phyloP scores from a whole-genome alignment of 225 moss, liverwort and hornwort species.

The Sphagnum tenellum region DNA sequence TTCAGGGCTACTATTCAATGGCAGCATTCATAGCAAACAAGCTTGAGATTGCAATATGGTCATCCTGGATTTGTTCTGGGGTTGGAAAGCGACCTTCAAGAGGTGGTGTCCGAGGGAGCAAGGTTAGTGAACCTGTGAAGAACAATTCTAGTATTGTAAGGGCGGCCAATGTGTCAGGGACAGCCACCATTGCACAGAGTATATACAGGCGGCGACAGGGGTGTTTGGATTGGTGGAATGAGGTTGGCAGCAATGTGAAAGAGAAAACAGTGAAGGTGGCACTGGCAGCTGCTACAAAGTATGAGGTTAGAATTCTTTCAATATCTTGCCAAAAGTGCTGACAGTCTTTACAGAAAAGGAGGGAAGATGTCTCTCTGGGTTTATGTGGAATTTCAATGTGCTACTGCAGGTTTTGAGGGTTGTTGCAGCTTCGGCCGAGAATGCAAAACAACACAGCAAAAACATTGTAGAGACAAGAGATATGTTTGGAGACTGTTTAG shows the following conservation, averaged over 20 bases:
- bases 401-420: conserved; percentile 39
- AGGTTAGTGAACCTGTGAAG: conserved; percentile 37
- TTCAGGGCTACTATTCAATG: conserved; percentile 75
- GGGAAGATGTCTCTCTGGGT: conserved; percentile 1
- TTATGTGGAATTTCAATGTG: background rate
- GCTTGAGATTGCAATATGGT: conserved; percentile 77
- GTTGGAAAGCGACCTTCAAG: conserved; percentile 51
- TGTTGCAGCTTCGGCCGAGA: conserved; percentile 29
- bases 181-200: conserved; percentile 54
- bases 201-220: conserved; percentile 55
- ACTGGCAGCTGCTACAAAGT: conserved; percentile 41
- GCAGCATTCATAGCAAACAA: conserved; percentile 76
- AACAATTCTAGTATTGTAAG: conserved; percentile 20
- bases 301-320: conserved; percentile 37
- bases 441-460: conserved; percentile 15
- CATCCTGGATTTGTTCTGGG: conserved; percentile 53
- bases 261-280: conserved; percentile 26
- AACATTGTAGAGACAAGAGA: conserved; percentile 13
- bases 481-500: conserved; percentile 4
- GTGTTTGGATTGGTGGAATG: conserved; percentile 67
- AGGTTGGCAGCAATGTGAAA: conserved; percentile 37
- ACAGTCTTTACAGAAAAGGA: background rate
- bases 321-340: too few relatives aligned
- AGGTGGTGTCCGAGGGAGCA: conserved; percentile 39
- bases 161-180: conserved; percentile 38